Evolutionary conservation across 768 basidiomycete genomes (phyloP).

Genomic region (Solioccasus polychromus): DNA sequence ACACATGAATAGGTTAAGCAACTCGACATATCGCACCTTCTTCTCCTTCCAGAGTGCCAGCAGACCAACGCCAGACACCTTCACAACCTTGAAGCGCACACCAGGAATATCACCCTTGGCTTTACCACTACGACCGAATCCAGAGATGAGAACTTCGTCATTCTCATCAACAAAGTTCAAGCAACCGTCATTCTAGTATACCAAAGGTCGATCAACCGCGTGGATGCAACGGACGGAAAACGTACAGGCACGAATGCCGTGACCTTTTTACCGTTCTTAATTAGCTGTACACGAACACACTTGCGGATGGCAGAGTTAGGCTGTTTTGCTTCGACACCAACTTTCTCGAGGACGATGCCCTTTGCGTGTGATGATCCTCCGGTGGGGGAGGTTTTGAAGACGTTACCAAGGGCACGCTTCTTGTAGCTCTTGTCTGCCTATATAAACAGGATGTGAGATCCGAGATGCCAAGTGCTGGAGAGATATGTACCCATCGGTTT

Average conservation of each 20-base stretch:
- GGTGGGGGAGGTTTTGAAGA: constrained; percentile 99
- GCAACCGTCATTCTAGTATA: constrained; percentile 85
- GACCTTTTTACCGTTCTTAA: constrained; percentile 99
- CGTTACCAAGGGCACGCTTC: constrained; percentile 98
- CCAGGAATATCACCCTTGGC: constrained; percentile 99
- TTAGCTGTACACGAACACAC: constrained; percentile 99
- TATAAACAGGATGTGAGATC: constrained; percentile 16
- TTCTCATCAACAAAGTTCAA: constrained; percentile 99
- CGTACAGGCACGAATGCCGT: constrained; percentile 98
- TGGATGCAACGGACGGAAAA: constrained; percentile 16
- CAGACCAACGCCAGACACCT: constrained; percentile 98
- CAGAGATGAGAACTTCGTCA: constrained; percentile 99
- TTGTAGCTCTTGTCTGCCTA: constrained; percentile 99
- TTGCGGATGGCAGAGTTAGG: constrained; percentile 99
- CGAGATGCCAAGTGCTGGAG: neutral
- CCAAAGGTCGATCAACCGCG: constrained; percentile 6
- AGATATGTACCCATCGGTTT: constrained; percentile 88
- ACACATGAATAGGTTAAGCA: neutral
- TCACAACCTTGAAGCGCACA: constrained; percentile 99
- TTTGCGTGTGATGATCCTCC: constrained; percentile 99
- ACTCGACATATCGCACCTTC: constrained; percentile 59
- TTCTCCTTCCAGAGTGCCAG: constrained; percentile 99
- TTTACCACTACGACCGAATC: constrained; percentile 99
- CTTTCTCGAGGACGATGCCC: constrained; percentile 99
- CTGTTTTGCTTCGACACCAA: constrained; percentile 99